Percentiles rank a stretch among this genome's conserved stretches.
These are phyloP conservation scores for Aurifilum marmelostoma DNA, from an alignment of 2,329 filamentous ascomycete species.

Conservation along the genomic window DNA sequence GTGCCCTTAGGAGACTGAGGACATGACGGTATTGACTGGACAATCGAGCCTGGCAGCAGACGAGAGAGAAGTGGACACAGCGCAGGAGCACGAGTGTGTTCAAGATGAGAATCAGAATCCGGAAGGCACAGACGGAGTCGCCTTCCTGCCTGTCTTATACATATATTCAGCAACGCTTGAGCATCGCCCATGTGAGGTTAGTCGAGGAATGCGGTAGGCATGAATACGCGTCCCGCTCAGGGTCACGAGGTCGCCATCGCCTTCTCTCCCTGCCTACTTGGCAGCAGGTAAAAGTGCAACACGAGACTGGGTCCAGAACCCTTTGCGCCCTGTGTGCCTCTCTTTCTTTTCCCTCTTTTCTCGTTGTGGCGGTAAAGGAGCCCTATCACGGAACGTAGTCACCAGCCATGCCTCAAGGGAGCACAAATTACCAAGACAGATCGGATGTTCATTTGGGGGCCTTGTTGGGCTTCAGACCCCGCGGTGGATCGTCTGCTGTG, in stretches of 20 bases:
- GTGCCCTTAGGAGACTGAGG: neutral
- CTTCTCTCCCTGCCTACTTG: conserved; percentile 8
- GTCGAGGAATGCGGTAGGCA: conserved; percentile 30
- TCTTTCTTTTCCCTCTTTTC: neutral
- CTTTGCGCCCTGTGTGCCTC: neutral
- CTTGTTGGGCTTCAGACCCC: neutral
- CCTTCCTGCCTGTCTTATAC: neutral
- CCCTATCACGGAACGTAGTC: neutral
- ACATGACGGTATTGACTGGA: neutral
- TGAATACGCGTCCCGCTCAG: conserved; percentile 29
- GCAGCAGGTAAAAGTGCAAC: neutral
- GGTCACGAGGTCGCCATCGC: neutral
- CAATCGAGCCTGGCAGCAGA: neutral
- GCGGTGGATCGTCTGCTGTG: neutral
- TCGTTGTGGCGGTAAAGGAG: neutral
- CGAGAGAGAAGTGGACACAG: neutral
- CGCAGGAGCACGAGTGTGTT: neutral
- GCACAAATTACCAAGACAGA: neutral
- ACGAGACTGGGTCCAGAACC: conserved; percentile 5
- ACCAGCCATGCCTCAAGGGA: neutral
- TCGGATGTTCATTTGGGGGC: neutral
- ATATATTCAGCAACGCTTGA: neutral
- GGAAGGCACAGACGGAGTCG: neutral
- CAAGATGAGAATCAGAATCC: no score
- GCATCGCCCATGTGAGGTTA: neutral